Percentiles rank a stretch among this genome's conserved stretches.
These are phyloP conservation scores for Colletotrichum gigasporum DNA, from an alignment of 2,329 filamentous ascomycete species.

Conservation along the genomic window DNA sequence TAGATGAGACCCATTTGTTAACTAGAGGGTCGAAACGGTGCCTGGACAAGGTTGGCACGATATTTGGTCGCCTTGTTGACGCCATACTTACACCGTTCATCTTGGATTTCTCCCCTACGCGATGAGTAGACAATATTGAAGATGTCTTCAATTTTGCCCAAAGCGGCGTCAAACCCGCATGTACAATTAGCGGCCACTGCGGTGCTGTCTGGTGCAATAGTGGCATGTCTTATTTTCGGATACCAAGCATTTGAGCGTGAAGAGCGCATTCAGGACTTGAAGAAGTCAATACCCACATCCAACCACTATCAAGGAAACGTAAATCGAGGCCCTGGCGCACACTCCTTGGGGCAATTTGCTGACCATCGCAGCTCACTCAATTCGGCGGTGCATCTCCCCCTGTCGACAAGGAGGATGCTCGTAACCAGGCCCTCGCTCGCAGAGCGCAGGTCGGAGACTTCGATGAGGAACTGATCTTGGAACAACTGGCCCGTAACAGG, in stretches of 20 bases:
- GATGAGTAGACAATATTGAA: slow-evolving; percentile 28
- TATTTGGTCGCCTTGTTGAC: background rate
- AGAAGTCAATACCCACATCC: slow-evolving; percentile 65
- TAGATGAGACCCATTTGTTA: background rate
- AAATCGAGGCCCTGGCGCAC: background rate
- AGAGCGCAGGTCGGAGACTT: slow-evolving; percentile 72
- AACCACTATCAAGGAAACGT: slow-evolving; percentile 43
- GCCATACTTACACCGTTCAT: background rate
- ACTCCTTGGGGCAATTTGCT: slow-evolving; percentile 21
- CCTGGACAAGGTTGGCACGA: background rate
- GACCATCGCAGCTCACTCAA: slow-evolving; percentile 63
- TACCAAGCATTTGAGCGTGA: slow-evolving; percentile 68
- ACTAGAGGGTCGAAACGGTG: background rate
- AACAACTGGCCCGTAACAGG: slow-evolving; percentile 92
- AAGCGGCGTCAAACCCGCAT: slow-evolving; percentile 54
- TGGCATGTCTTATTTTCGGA: slow-evolving; percentile 68
- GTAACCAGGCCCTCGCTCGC: slow-evolving; percentile 66
- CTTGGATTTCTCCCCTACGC: background rate
- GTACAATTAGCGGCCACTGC: slow-evolving; percentile 78
- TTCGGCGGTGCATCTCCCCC: slow-evolving; percentile 63
- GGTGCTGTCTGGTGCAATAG: slow-evolving; percentile 68
- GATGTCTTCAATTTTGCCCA: slow-evolving; percentile 56
- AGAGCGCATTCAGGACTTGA: slow-evolving; percentile 64
- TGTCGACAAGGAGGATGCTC: slow-evolving; percentile 68
- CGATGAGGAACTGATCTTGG: slow-evolving; percentile 84